phyloP scores from a whole-genome alignment of 1,284 basidiomycete genomes.

The Golubevia pallescens region DNA sequence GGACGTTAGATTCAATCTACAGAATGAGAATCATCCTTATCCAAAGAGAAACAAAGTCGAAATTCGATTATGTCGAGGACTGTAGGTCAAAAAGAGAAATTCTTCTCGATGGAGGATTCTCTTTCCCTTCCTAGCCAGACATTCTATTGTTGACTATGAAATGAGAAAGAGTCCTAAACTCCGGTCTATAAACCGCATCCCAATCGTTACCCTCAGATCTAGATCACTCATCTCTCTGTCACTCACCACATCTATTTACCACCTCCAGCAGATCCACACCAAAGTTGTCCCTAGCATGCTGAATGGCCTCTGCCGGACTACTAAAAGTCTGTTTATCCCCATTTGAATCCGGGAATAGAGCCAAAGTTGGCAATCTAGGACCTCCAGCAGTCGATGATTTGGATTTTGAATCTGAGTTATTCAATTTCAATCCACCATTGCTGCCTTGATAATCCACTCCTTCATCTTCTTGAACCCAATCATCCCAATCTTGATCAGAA shows the following conservation, averaged over 20 bases:
- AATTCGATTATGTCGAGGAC: too few relatives aligned
- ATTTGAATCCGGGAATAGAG: constrained; percentile 17
- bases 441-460: not conserved
- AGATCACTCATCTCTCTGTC: too few relatives aligned
- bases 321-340: constrained; percentile 19
- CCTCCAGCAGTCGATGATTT: not conserved
- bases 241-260: constrained; percentile 18
- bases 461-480: constrained; percentile 32
- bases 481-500: constrained; percentile 27
- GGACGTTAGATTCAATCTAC: too few relatives aligned
- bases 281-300: constrained; percentile 21
- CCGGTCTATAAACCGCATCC: too few relatives aligned
- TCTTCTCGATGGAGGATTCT: too few relatives aligned
- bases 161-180: too few relatives aligned
- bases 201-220: too few relatives aligned
- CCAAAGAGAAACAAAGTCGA: too few relatives aligned
- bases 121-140: too few relatives aligned
- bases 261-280: constrained; percentile 46
- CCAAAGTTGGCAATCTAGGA: constrained; percentile 6
- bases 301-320: constrained; percentile 32
- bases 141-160: too few relatives aligned
- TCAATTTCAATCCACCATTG: not conserved
- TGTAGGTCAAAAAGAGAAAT: too few relatives aligned
- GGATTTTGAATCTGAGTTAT: constrained; percentile 5
- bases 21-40: not conserved